phyloP scores from a whole-genome alignment of 2,329 filamentous ascomycete genomes.

The Elsinoe batatas region DNA sequence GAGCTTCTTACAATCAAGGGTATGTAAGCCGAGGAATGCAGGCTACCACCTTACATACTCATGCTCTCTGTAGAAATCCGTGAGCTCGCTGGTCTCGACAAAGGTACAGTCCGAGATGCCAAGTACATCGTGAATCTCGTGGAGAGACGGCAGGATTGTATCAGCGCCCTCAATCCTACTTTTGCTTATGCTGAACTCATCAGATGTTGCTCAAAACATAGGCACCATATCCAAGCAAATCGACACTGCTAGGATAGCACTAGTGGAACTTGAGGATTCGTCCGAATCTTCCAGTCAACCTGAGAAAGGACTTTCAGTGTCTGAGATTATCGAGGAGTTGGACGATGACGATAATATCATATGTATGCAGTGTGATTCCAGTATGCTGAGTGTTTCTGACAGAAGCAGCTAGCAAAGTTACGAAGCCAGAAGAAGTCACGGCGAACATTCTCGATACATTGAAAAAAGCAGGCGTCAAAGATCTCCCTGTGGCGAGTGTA shows the following conservation, averaged over 20 bases:
- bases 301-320: conserved; percentile 65
- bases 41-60: not conserved
- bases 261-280: conserved; percentile 48
- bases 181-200: not conserved
- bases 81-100: conserved; percentile 41
- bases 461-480: conserved; percentile 60
- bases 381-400: not conserved
- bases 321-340: conserved; percentile 84
- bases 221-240: conserved; percentile 64
- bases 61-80: conserved; percentile 37
- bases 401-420: conserved; percentile 28
- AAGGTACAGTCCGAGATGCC: conserved; percentile 39
- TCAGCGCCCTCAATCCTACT: conserved; percentile 3
- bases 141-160: conserved; percentile 66
- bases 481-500: conserved; percentile 17
- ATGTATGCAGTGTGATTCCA: conserved; percentile 24
- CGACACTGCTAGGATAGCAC: conserved; percentile 56
- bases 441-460: conserved; percentile 61
- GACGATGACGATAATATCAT: conserved; percentile 85
- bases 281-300: conserved; percentile 38
- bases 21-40: conserved; percentile 12
- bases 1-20: conserved; percentile 51
- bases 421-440: conserved; percentile 54
- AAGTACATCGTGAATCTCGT: conserved; percentile 59
- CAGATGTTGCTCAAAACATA: conserved; percentile 70